Evolutionary conservation across 768 basidiomycete genomes (phyloP).

Genomic region (Suillus weaverae): DNA sequence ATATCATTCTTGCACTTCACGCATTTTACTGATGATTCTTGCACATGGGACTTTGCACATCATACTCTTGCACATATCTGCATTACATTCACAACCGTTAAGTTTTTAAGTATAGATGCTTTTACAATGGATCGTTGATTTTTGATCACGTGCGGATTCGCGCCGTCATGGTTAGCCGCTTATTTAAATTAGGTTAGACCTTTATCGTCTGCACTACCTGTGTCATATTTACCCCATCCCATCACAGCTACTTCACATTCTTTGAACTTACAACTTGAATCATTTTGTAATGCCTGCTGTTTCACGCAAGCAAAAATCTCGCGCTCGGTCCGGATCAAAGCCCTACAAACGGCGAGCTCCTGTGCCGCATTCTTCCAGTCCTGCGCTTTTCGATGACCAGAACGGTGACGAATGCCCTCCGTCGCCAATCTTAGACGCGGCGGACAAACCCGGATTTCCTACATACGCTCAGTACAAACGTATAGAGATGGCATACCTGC

Average conservation of each 20-base stretch:
- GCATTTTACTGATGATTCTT: slow-evolving; percentile 1
- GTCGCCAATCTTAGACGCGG: slow-evolving; percentile 7
- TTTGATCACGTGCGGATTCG: slow-evolving; percentile 31
- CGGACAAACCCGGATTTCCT: slow-evolving; percentile 52
- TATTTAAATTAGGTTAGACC: neutral
- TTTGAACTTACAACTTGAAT: neutral
- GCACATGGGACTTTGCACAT: neutral
- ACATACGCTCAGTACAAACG: slow-evolving; percentile 59
- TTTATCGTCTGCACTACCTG: slow-evolving; percentile 1
- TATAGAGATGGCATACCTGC: slow-evolving; percentile 59
- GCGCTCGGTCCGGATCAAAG: slow-evolving; percentile 9
- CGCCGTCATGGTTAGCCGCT: slow-evolving; percentile 31
- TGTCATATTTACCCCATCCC: slow-evolving; percentile 22
- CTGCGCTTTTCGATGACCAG: slow-evolving; percentile 2
- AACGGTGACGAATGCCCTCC: neutral
- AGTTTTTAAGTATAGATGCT: neutral
- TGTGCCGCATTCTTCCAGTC: slow-evolving; percentile 8
- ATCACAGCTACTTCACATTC: slow-evolving; percentile 2
- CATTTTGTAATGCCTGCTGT: slow-evolving; percentile 5
- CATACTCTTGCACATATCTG: neutral
- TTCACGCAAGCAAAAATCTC: neutral
- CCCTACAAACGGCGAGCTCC: slow-evolving; percentile 25
- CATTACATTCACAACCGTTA: neutral
- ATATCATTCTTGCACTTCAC: neutral
- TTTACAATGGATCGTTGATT: slow-evolving; percentile 18